Conservation (phyloP, 805 yeast genomes). For the Saccharomycopsis sp. region DNA sequence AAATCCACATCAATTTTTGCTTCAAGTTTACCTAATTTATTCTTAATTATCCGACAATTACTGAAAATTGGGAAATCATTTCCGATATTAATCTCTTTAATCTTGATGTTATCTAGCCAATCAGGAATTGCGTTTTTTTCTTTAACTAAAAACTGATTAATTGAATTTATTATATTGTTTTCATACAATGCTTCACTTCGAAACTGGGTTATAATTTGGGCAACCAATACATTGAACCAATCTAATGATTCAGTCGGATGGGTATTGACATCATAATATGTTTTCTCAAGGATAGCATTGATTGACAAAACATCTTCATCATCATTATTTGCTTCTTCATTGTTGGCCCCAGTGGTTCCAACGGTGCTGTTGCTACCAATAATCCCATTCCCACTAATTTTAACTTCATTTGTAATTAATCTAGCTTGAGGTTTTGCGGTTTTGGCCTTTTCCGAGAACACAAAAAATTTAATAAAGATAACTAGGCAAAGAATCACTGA, state of each 20-base stretch:
- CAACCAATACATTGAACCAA: slow-evolving; percentile 93
- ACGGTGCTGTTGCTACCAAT: slow-evolving; percentile 26
- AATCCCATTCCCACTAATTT: slow-evolving; percentile 16
- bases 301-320: slow-evolving; percentile 27
- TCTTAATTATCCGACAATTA: slow-evolving; percentile 69
- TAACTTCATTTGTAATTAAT: slow-evolving; percentile 24
- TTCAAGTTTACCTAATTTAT: slow-evolving; percentile 50
- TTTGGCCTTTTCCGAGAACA: slow-evolving; percentile 60
- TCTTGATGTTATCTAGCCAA: slow-evolving; percentile 66
- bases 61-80: slow-evolving; percentile 93
- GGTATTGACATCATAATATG: slow-evolving; percentile 82
- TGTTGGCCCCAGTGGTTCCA: slow-evolving; percentile 3
- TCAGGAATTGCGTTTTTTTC: slow-evolving; percentile 63
- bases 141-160: slow-evolving; percentile 53
- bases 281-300: slow-evolving; percentile 69
- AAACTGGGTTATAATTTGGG: slow-evolving; percentile 81
- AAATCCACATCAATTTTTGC: slow-evolving; percentile 89
- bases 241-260: slow-evolving; percentile 89
- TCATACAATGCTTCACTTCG: slow-evolving; percentile 82
- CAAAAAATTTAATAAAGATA: slow-evolving; percentile 66
- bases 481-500: slow-evolving; percentile 59
- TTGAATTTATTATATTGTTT: slow-evolving; percentile 76
- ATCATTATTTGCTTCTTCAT: background rate
- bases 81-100: slow-evolving; percentile 88
- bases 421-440: slow-evolving; percentile 26